Evolutionary conservation across 768 basidiomycete species (phyloP).

Genomic region (Jaapia argillacea): DNA sequence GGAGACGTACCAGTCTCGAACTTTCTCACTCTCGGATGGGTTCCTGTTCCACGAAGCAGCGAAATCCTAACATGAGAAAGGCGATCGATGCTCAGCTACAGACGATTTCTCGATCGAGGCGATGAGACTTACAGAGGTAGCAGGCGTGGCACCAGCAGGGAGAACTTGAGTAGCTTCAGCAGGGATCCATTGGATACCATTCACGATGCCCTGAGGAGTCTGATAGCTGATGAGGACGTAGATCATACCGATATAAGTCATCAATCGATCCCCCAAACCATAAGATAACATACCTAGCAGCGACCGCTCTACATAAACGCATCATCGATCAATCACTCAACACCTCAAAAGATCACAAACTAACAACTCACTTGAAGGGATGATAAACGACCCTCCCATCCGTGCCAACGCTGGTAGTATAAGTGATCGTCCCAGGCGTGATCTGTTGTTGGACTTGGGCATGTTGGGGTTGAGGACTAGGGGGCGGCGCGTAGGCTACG

Average conservation of each 20-base stretch:
- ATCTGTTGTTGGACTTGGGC: conserved; percentile 26
- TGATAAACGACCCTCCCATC: conserved; percentile 62
- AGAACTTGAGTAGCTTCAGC: conserved; percentile 56
- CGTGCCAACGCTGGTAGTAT: conserved; percentile 51
- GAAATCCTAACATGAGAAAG: conserved; percentile 36
- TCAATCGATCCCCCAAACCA: background rate
- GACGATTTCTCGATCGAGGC: background rate
- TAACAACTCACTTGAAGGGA: conserved; percentile 53
- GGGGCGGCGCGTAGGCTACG: background rate
- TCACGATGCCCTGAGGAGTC: conserved; percentile 55
- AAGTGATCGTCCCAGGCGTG: conserved; percentile 59
- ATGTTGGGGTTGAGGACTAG: background rate
- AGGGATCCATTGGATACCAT: conserved; percentile 57
- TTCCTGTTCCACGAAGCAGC: conserved; percentile 44
- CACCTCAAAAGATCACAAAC: conserved; percentile 2
- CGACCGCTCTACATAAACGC: conserved; percentile 67
- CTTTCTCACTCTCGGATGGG: background rate
- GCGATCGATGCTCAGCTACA: conserved; percentile 1
- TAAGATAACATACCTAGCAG: conserved; percentile 49
- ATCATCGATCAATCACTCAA: conserved; percentile 7
- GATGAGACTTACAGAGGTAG: conserved; percentile 33
- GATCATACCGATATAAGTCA: conserved; percentile 1
- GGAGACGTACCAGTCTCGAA: background rate
- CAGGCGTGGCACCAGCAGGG: conserved; percentile 52
- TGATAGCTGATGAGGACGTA: too few relatives aligned